Evolutionary conservation across 2,329 filamentous ascomycete species (phyloP).

Genomic region (Xylaria sp.): DNA sequence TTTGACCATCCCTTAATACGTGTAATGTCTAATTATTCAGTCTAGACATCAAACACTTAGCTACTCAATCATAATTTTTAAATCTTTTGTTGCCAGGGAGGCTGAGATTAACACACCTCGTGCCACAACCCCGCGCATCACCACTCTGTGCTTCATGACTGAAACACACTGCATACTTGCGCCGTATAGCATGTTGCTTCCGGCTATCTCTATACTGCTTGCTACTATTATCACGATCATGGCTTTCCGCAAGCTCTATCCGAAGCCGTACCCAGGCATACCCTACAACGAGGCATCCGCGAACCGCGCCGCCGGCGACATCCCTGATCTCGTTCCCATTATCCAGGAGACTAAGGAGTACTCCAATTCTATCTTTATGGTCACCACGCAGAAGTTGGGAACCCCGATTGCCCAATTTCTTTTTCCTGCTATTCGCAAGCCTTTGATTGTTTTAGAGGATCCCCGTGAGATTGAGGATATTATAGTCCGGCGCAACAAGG

Average conservation of each 20-base stretch:
- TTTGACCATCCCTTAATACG: too few relatives aligned
- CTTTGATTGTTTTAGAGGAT: conserved; percentile 40
- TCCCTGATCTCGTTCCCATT: conserved; percentile 27
- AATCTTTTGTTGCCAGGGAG: too few relatives aligned
- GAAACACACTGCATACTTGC: too few relatives aligned
- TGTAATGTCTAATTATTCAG: too few relatives aligned
- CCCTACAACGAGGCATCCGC: conserved; percentile 36
- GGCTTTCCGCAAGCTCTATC: conserved; percentile 33
- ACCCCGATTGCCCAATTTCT: conserved; percentile 35
- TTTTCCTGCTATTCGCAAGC: conserved; percentile 36
- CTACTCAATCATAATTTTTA: too few relatives aligned
- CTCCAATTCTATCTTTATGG: conserved; percentile 23
- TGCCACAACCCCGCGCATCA: too few relatives aligned
- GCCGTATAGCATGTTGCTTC: too few relatives aligned
- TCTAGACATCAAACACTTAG: too few relatives aligned
- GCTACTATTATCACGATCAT: neutral
- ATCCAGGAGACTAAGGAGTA: conserved; percentile 24
- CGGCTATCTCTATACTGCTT: too few relatives aligned
- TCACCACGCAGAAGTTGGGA: conserved; percentile 26
- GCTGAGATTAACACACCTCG: too few relatives aligned
- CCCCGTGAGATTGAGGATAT: conserved; percentile 41
- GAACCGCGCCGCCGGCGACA: conserved; percentile 31
- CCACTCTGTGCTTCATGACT: too few relatives aligned
- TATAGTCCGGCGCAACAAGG: conserved; percentile 39
- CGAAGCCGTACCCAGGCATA: conserved; percentile 37